Evolutionary conservation across 2,329 filamentous ascomycete species (phyloP).

Genomic region (Arthrobotrys iridis): DNA sequence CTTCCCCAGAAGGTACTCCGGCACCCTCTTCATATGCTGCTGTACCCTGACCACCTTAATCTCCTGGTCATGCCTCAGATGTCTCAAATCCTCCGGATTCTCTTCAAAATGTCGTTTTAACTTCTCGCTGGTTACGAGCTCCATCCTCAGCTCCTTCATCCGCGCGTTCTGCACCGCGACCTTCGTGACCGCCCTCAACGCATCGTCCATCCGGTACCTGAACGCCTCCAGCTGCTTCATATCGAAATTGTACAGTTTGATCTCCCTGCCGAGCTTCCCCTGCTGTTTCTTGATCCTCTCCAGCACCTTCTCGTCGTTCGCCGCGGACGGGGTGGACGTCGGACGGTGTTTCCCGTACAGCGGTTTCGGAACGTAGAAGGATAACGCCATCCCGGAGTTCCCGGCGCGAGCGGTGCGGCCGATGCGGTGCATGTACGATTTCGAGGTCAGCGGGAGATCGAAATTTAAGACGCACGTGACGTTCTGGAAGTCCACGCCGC

Average conservation of each 20-base stretch:
- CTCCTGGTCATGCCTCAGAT: slow-evolving; percentile 90
- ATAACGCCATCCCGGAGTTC: slow-evolving; percentile 92
- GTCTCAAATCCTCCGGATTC: slow-evolving; percentile 86
- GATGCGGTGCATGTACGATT: slow-evolving; percentile 96
- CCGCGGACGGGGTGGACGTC: slow-evolving; percentile 77
- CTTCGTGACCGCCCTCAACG: slow-evolving; percentile 85
- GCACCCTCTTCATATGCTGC: slow-evolving; percentile 90
- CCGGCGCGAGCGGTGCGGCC: slow-evolving; percentile 91
- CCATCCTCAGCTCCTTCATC: slow-evolving; percentile 84
- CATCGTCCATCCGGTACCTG: slow-evolving; percentile 93
- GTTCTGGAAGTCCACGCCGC: slow-evolving; percentile 96
- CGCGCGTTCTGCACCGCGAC: slow-evolving; percentile 90
- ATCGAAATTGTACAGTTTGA: slow-evolving; percentile 93
- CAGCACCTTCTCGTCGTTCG: slow-evolving; percentile 85
- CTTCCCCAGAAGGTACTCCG: slow-evolving; percentile 87
- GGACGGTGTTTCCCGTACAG: slow-evolving; percentile 89
- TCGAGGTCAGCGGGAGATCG: slow-evolving; percentile 85
- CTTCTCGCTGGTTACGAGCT: slow-evolving; percentile 92
- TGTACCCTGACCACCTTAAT: slow-evolving; percentile 83
- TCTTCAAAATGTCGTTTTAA: slow-evolving; percentile 96
- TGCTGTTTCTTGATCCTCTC: slow-evolving; percentile 82
- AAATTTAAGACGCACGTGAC: slow-evolving; percentile 96
- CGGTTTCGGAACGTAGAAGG: slow-evolving; percentile 85
- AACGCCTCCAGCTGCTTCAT: slow-evolving; percentile 94
- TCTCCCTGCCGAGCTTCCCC: slow-evolving; percentile 77